A percentile compares a stretch with the other conserved stretches of the same genome.
phyloP scores from a whole-genome alignment of 805 yeast genomes.

The Priceomyces carsonii region DNA sequence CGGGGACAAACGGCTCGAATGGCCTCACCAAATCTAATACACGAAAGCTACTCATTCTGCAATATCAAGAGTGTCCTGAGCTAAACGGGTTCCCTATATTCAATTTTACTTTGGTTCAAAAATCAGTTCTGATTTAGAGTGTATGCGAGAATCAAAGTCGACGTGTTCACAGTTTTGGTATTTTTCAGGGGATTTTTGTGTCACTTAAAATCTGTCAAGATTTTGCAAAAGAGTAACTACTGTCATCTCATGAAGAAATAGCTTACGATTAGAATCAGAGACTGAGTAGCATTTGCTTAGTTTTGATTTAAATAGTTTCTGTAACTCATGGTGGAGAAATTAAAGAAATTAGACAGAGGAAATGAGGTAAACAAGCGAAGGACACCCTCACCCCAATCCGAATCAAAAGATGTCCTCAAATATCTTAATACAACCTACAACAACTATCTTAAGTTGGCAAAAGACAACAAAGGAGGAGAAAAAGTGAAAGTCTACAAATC shows the following conservation, averaged over 20 bases:
- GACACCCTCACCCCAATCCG: slow-evolving; percentile 6
- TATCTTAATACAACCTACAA: slow-evolving; percentile 17
- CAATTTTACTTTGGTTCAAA: no score
- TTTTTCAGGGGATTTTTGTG: no score
- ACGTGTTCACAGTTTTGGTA: no score
- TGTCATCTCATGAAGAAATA: no score
- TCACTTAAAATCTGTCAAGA: no score
- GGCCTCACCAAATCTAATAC: slow-evolving; percentile 90
- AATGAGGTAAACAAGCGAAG: background rate
- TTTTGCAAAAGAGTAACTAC: no score
- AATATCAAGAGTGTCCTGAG: slow-evolving; percentile 1
- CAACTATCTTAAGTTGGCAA: slow-evolving; percentile 19
- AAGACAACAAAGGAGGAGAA: slow-evolving; percentile 20
- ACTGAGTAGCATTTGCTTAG: no score
- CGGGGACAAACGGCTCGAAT: slow-evolving; percentile 83
- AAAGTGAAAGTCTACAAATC: slow-evolving; percentile 20
- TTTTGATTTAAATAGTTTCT: no score
- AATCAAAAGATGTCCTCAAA: slow-evolving; percentile 19
- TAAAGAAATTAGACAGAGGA: background rate
- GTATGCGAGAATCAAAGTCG: no score
- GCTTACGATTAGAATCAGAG: no score
- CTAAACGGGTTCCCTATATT: no score
- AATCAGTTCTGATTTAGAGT: no score
- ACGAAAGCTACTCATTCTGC: slow-evolving; percentile 41
- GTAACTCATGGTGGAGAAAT: slow-evolving; percentile 1